Conservation (phyloP, 768 basidiomycete species). For the Termitomyces sp. region DNA sequence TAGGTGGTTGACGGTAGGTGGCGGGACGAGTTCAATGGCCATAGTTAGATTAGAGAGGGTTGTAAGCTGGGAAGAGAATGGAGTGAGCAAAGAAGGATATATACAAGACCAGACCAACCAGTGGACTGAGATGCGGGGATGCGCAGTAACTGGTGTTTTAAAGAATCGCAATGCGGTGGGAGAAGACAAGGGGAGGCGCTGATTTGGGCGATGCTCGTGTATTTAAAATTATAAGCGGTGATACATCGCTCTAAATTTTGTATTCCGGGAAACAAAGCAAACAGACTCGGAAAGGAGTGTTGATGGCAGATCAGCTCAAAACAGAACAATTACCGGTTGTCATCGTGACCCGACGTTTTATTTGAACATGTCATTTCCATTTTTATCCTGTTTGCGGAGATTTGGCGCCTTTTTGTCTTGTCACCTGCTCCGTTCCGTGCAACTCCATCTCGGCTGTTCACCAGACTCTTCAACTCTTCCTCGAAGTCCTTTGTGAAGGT, state of each 20-base stretch:
- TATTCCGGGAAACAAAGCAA: conserved; percentile 6
- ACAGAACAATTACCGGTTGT: conserved; percentile 14
- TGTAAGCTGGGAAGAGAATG: not conserved
- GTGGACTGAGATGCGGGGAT: conserved; percentile 1
- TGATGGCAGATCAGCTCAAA: conserved; percentile 3
- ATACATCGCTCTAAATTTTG: not conserved
- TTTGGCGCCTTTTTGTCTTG: no score
- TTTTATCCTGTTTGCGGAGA: no score
- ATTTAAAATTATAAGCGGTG: not conserved
- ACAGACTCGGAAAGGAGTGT: not conserved
- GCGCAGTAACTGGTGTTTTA: not conserved
- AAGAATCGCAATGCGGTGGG: conserved; percentile 2
- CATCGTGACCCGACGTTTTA: conserved; percentile 6
- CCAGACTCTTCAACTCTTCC: not conserved
- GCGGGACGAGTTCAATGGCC: conserved; percentile 18
- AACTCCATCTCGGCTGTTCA: not conserved
- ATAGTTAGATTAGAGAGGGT: not conserved
- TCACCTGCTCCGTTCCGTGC: not conserved
- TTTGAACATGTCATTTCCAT: no score
- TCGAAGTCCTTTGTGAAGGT: no score
- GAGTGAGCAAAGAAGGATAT: not conserved
- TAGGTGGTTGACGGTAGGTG: conserved; percentile 49
- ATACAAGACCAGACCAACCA: conserved; percentile 12
- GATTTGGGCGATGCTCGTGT: not conserved
- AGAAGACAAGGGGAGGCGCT: conserved; percentile 4